Conservation (phyloP, 176 grass and related monocot genomes). For the Areca catechu region DNA sequence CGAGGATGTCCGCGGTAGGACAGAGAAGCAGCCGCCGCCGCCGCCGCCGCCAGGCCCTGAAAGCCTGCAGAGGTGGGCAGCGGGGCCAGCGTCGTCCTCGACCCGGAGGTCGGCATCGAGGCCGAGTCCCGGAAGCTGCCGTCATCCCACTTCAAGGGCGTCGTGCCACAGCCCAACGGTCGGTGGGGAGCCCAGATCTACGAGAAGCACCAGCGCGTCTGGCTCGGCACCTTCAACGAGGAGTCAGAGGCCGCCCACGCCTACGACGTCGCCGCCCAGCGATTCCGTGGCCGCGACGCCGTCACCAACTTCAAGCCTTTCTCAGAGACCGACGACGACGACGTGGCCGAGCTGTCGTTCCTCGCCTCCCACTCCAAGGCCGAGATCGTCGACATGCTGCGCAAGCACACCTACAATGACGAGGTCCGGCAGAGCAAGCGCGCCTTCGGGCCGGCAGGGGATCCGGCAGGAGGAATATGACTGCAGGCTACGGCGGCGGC, state of each 20-base stretch:
- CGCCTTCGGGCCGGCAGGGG: slow-evolving; percentile 13
- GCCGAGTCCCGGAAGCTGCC: slow-evolving; percentile 38
- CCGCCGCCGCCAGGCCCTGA: not conserved
- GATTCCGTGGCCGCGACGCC: slow-evolving; percentile 87
- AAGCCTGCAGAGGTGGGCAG: slow-evolving; percentile 1
- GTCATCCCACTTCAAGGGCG: slow-evolving; percentile 88
- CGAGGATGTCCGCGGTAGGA: not conserved
- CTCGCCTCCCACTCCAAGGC: slow-evolving; percentile 53
- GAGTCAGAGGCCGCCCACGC: slow-evolving; percentile 57
- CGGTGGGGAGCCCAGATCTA: slow-evolving; percentile 99
- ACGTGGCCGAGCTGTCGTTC: slow-evolving; percentile 54
- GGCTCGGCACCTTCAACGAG: slow-evolving; percentile 86
- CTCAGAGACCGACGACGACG: slow-evolving; percentile 27
- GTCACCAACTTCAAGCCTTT: slow-evolving; percentile 84
- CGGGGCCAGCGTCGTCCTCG: slow-evolving; percentile 11
- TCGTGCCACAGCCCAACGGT: slow-evolving; percentile 95
- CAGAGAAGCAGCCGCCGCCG: not conserved
- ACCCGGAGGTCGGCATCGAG: slow-evolving; percentile 1
- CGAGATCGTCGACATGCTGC: slow-evolving; percentile 91
- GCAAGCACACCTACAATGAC: slow-evolving; percentile 84
- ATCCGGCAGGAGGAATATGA: not conserved
- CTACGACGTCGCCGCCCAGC: slow-evolving; percentile 90
- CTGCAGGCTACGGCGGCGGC: not conserved
- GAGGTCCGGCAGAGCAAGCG: slow-evolving; percentile 66
- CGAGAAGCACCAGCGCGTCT: slow-evolving; percentile 94